phyloP scores from a whole-genome alignment of 2,329 filamentous ascomycete genomes.

The Ophiostoma piceae region DNA sequence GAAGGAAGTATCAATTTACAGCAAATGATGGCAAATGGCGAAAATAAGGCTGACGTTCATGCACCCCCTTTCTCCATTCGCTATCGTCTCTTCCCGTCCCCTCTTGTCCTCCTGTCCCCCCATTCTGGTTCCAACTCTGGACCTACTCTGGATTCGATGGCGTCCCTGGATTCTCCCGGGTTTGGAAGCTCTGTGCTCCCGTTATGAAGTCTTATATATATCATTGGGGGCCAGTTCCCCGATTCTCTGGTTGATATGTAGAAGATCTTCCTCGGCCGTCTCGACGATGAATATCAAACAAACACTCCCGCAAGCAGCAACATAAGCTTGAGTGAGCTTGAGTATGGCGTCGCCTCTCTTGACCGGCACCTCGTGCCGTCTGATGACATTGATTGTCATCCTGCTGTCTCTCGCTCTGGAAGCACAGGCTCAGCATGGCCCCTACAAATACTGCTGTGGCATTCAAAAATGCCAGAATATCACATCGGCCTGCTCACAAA shows the following conservation, averaged over 20 bases:
- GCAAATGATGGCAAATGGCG: not conserved
- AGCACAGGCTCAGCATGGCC: conserved; percentile 12
- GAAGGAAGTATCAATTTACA: not conserved
- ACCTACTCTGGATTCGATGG: not conserved
- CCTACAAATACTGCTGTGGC: conserved; percentile 18
- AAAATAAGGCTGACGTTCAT: conserved; percentile 4
- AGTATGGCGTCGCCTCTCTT: not conserved
- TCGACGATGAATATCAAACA: not conserved
- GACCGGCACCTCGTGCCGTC: not conserved
- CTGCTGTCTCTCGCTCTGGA: conserved; percentile 1
- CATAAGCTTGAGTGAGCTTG: not conserved
- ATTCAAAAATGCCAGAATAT: conserved; percentile 20
- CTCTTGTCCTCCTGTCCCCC: not conserved
- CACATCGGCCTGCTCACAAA: conserved; percentile 12
- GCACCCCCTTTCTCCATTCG: not conserved
- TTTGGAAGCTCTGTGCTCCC: not conserved
- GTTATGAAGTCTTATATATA: not conserved
- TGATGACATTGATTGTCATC: not conserved
- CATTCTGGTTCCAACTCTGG: not conserved
- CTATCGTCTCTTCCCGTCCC: not conserved
- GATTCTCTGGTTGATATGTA: not conserved
- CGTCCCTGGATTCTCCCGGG: too few species aligned
- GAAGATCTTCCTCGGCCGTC: not conserved
- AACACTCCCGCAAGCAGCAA: not conserved
- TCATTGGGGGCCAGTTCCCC: not conserved